Evolutionary conservation across 345 rosid genomes (phyloP), one percentile per base, ranked within the genome.

Genomic region (Brassica carinata): DNA sequence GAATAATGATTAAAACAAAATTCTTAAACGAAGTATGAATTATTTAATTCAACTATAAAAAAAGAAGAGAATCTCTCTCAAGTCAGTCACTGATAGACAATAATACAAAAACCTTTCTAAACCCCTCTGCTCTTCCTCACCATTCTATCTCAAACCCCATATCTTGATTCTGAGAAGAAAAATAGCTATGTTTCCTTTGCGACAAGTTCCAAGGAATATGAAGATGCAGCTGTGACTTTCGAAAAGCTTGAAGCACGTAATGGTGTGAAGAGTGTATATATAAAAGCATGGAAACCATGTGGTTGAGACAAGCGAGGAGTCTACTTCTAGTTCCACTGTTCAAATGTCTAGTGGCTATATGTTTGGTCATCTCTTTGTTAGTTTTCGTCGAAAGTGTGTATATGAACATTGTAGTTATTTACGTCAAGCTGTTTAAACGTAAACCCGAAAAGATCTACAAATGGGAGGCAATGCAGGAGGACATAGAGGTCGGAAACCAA

Each of bases 291-390:
- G 82, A 48, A 23, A 51, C 83, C 71, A 57, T 83, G 23, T 85
- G 88, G 89, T 77, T 72, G 74, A 74, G 62, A 66, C 77, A 77
- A 9, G 10, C 83, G 6, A 83, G 79, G 23, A 88, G 70, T 27
- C 86, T 88, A 66, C 62, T 88, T 59, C 43, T 88, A 34, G 85
- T 84, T 48, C 91, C 90, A 5, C 14, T 83, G 48, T 79, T 88
- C 79, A 82, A 82, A 64, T 30, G 82, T 17, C 58, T 84, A 77
- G 87, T 89, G 75, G 66, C 64, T 45, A 18, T 86, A 48, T 87
- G 93, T 84, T 76, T 88, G 74, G 84, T 79, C 64, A 84, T 88
- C 84, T 88, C 90, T 19, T 14, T 87, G 64, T 78, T 87, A 85
- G 76, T 88, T 14, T 88, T 89, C 75, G 18, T 85, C 8, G 93